Evolutionary conservation across 202 grass and related monocot species (phyloP), one percentile per base, ranked within the genome.

Genomic region (Zoysia matrella): DNA sequence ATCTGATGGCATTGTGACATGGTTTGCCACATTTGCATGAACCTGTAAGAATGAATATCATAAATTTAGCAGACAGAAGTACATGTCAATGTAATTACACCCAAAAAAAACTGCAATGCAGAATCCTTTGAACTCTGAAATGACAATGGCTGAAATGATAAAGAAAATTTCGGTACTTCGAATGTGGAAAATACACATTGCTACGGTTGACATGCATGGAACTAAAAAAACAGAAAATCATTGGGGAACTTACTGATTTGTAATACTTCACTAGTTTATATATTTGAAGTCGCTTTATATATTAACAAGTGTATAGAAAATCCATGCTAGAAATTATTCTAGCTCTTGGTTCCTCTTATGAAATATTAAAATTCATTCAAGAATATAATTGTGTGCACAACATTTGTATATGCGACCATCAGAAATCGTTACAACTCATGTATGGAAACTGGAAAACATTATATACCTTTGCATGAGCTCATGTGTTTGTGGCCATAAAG

Each of bases 1-100:
- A 90, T 84, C n/a, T 84, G 76, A 78, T 97, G 87, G 62, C 94
- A 91, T 80, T 94, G 80, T 74, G 77, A 79, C 87, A 94, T 36
- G 30, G 30, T 36, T 36, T 36, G 30, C 30, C 30, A 36, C 30
- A 36, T 36, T 36, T 36, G 30, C 30, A 36, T 36, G 30, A 36
- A 36, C 30, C 30, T 36, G 30, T 36, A 36, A 36, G 30, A 36
- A 36, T 92, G 13, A 12, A 82, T 45, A 57, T 56, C 16, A 47
- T 11, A 47, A 61, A 48, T 18, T 67, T 52, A 55, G 44, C 2
- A 74, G 47, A 43, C 67, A 63, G 11, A 63, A 66, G 10, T 10
- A 66, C 2, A 13, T 57, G 16, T 2, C 3, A 76, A 60, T 49
- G 10, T 71, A 82, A 77, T 47, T 39, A 53, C 68, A 63, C 1